Evolutionary conservation across 1,284 basidiomycete species (phyloP).

Genomic region (Ganoderma sinense): DNA sequence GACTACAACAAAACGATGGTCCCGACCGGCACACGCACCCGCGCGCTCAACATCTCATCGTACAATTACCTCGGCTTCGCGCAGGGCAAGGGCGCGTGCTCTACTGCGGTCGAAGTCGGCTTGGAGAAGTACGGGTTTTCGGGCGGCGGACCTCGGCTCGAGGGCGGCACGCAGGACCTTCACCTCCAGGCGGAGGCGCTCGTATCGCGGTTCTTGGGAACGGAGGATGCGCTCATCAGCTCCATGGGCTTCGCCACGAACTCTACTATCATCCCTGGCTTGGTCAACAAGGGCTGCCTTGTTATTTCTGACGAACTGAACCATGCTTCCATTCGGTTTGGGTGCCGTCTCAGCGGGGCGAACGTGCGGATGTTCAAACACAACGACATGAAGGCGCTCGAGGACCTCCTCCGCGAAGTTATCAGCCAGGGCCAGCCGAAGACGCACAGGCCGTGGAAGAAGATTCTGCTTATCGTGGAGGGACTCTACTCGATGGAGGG

Average conservation of each 20-base stretch:
- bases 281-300: constrained; percentile 91
- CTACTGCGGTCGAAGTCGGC: constrained; percentile 89
- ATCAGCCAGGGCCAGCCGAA: constrained; percentile 98
- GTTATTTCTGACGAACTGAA: constrained; percentile 98
- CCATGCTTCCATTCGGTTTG: constrained; percentile 95
- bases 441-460: constrained; percentile 98
- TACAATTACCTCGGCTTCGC: constrained; percentile 99
- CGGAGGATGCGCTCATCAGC: constrained; percentile 89
- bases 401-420: constrained; percentile 85
- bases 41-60: constrained; percentile 95
- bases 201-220: constrained; percentile 90
- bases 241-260: constrained; percentile 99
- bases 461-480: constrained; percentile 95
- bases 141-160: constrained; percentile 80
- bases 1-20: constrained; percentile 87
- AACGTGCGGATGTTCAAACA: constrained; percentile 96
- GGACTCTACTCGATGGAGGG: constrained; percentile 99
- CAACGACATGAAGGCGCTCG: constrained; percentile 91
- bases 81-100: constrained; percentile 91
- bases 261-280: constrained; percentile 92
- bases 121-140: constrained; percentile 85
- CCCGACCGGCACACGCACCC: constrained; percentile 83
- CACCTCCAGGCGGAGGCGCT: constrained; percentile 88
- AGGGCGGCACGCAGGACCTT: constrained; percentile 86
- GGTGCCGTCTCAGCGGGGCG: constrained; percentile 90